Conservation (phyloP, 2,329 filamentous ascomycete genomes). For the Pseudogymnoascus sp. region DNA sequence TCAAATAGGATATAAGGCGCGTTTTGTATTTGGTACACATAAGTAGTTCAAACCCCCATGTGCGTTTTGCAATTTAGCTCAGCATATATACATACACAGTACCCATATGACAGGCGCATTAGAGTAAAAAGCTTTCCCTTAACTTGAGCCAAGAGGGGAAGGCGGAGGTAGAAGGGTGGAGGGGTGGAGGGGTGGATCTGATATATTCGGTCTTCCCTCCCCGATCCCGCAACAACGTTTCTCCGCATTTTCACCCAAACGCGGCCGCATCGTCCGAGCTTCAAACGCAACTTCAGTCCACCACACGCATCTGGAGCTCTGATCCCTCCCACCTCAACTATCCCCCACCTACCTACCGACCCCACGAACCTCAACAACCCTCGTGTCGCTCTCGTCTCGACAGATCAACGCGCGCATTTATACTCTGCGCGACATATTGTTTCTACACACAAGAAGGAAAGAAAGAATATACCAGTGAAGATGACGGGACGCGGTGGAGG, state of each 20-base stretch:
- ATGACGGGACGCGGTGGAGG: conserved; percentile 30
- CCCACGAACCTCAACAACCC: not conserved
- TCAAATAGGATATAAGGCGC: not conserved
- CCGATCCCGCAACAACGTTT: not conserved
- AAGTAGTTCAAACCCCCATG: not conserved
- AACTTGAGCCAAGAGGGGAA: not conserved
- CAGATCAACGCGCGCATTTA: not conserved
- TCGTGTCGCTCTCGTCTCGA: not conserved
- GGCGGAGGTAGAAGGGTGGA: not conserved
- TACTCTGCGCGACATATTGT: not conserved
- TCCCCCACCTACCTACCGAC: not conserved
- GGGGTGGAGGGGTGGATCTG: not conserved
- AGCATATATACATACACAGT: not conserved
- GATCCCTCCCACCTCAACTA: conserved; percentile 1
- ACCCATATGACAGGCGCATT: not conserved
- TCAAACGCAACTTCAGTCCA: conserved; percentile 3
- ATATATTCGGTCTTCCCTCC: not conserved
- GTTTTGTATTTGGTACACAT: not conserved
- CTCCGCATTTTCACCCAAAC: not conserved
- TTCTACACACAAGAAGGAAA: not conserved
- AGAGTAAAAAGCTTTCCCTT: not conserved
- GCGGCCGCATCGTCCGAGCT: not conserved
- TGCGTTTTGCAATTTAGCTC: not conserved
- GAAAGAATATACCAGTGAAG: conserved; percentile 4
- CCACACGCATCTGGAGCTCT: not conserved